phyloP scores from a whole-genome alignment of 2,329 filamentous ascomycete species.

The Diaporthe capsici region DNA sequence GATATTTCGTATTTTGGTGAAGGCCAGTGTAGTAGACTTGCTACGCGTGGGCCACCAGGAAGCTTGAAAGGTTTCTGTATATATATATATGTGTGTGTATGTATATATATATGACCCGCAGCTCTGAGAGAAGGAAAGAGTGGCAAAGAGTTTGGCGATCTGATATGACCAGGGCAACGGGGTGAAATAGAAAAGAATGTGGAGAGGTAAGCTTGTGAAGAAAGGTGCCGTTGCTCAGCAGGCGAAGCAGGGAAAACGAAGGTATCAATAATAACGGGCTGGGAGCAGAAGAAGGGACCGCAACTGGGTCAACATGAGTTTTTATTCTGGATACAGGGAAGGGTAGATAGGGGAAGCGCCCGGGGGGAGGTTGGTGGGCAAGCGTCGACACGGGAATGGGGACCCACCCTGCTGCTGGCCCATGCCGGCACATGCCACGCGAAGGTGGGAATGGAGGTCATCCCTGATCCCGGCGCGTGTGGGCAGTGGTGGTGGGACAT shows the following conservation, averaged over 20 bases:
- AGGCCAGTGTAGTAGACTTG: slow-evolving; percentile 34
- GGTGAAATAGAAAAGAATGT: slow-evolving; percentile 36
- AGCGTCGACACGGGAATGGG: slow-evolving; percentile 27
- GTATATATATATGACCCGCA: slow-evolving; percentile 6
- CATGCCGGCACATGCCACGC: slow-evolving; percentile 30
- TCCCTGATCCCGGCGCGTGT: slow-evolving; percentile 34
- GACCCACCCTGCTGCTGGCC: slow-evolving; percentile 16
- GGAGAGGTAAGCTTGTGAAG: slow-evolving; percentile 37
- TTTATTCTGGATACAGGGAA: slow-evolving; percentile 40
- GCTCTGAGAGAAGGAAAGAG: slow-evolving; percentile 12
- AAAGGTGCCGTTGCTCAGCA: slow-evolving; percentile 37
- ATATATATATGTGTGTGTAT: not conserved
- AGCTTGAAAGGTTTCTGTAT: not conserved
- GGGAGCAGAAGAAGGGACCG: slow-evolving; percentile 6
- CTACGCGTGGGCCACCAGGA: slow-evolving; percentile 23
- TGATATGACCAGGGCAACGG: slow-evolving; percentile 19
- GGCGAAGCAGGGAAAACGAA: slow-evolving; percentile 34
- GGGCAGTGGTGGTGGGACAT: slow-evolving; percentile 27
- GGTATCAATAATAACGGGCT: slow-evolving; percentile 18
- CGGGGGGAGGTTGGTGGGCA: slow-evolving; percentile 7
- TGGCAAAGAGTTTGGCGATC: slow-evolving; percentile 16
- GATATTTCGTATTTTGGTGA: not conserved
- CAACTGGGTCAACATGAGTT: slow-evolving; percentile 34
- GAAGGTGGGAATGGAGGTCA: slow-evolving; percentile 29
- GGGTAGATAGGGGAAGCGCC: slow-evolving; percentile 32